Conservation (phyloP, 148 eudicot genomes). For the Rhododendron henanense region DNA sequence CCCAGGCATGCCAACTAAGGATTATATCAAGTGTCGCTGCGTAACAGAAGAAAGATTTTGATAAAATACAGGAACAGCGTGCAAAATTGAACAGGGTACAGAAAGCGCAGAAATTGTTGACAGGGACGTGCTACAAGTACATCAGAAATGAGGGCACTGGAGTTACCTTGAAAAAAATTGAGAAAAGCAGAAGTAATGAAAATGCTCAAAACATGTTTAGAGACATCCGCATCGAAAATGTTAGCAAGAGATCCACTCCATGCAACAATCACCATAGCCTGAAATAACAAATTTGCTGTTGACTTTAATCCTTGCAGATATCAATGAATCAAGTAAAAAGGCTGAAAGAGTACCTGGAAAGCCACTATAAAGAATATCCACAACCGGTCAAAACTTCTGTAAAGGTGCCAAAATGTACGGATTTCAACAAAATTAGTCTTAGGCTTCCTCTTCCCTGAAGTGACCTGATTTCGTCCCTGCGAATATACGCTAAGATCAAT, state of each 20-base stretch:
- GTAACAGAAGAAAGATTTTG: slow-evolving; percentile 9
- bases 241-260: slow-evolving; percentile 69
- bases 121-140: not conserved
- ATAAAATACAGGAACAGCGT: not conserved
- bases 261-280: slow-evolving; percentile 93
- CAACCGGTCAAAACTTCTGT: slow-evolving; percentile 88
- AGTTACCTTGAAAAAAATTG: slow-evolving; percentile 81
- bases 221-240: slow-evolving; percentile 58
- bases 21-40: slow-evolving; percentile 85
- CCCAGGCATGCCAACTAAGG: slow-evolving; percentile 92
- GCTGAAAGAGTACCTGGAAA: slow-evolving; percentile 66
- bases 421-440: slow-evolving; percentile 93
- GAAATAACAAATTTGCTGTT: slow-evolving; percentile 19
- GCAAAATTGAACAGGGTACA: not conserved
- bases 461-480: slow-evolving; percentile 52
- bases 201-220: slow-evolving; percentile 75
- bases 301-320: slow-evolving; percentile 7
- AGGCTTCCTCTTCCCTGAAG: slow-evolving; percentile 63
- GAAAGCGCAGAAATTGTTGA: not conserved
- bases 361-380: slow-evolving; percentile 84
- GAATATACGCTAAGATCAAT: slow-evolving; percentile 4
- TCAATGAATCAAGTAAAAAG: slow-evolving; percentile 2
- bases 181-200: slow-evolving; percentile 86
- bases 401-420: slow-evolving; percentile 91
- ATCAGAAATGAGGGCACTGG: not conserved